Base-by-base conservation (phyloP, 225 moss, liverwort and hornwort species). In the Neckera pumila region DNA sequence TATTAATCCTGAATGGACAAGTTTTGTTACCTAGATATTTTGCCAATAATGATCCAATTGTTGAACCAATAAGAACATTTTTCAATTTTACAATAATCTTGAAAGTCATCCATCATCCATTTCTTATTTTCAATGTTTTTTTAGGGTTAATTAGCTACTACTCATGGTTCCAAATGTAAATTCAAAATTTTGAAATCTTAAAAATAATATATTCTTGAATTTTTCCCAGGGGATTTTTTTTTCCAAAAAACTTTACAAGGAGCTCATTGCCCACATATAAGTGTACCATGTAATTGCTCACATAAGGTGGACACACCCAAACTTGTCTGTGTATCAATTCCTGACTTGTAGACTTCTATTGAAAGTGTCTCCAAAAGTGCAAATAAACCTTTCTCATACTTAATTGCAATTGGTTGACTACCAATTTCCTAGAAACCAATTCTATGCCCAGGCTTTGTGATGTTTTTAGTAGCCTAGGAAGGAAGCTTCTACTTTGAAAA, bases 241-340 rank as follows among this genome's bases (percentile, higher is more conserved):
- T 7, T 2, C 11, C 0, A 9, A 0, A 0, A 25, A 25, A 10
- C 10, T 54, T n/a, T 1, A 25, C 6, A 77, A n/a, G 2, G 25
- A 77, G 2, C 1, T 56, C n/a, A 56, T n/a, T 77, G 25, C 10
- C 16, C 5, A 4, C 1, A 36, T 36, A 22, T 22, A 36, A 74
- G 31, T 0, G 0, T 7, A 18, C 0, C 7, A 11, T 0, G 7
- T 0, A 0, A 45, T 19, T 2, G 33, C 13, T 22, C 14, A 3
- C 2, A 49, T 31, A 12, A 53, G 1, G 2, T 3, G 2, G 14
- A 22, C 5, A 53, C 6, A 6, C 1, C 10, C 6, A 10, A 49
- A 13, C 8, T 1, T 1, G 0, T 12, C 0, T 33, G 0, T 0
- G 1, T 8, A 51, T 1, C 2, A 5, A 51, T 51, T 33, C 20